Base-by-base conservation (phyloP, 2,329 filamentous ascomycete species). In the Fonsecaea monophora region DNA sequence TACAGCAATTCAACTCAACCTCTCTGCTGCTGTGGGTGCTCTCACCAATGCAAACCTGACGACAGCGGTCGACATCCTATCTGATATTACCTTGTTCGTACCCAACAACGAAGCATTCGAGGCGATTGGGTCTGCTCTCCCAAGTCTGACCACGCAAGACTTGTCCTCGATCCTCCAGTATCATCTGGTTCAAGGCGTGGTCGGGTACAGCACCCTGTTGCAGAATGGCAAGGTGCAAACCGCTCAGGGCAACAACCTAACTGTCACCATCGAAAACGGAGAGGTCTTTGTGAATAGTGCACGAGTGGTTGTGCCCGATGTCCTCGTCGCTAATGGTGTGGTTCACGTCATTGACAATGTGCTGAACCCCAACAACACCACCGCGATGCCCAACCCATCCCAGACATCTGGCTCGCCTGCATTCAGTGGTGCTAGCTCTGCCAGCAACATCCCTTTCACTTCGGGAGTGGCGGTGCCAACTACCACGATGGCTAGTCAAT, bases 11-110 rank as follows among this genome's bases (percentile, higher is more conserved):
- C 71, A 76, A 4, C 76, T 78, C 12, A 82, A 84, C 55, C 77
- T 85, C 21, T 84, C 82, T 5, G 79, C 82, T 6, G 75, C 80
- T 10, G 76, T 81, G 30, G 81, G 84, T 50, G 82, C 85, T 6
- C 76, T 88, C 37, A 75, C 75, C 45, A 73, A 76, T 0, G 77
- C 81, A 5, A 78, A 55, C 78, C 35, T 77, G 30, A 64, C 45
- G 7, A 53, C 66, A 21, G 56, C 65, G 15, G 15, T 72, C 21
- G 67, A 70, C 40, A n/a, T 30, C 10, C 30, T 77, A 2, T 71
- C 73, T 6, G 82, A 87, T 73, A 70, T 90, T 45, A 91, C 89
- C 63, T 81, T 91, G 68, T 90, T 91, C 71, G 87, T 85, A 0
- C 89, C 89, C 1, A 82, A 78, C 73, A 88, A 90, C 74, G 79